Percentiles rank a stretch among this genome's conserved stretches.
Evolutionary conservation across 2,329 filamentous ascomycete genomes (phyloP).

Genomic region (Knoxdaviesia capensis): DNA sequence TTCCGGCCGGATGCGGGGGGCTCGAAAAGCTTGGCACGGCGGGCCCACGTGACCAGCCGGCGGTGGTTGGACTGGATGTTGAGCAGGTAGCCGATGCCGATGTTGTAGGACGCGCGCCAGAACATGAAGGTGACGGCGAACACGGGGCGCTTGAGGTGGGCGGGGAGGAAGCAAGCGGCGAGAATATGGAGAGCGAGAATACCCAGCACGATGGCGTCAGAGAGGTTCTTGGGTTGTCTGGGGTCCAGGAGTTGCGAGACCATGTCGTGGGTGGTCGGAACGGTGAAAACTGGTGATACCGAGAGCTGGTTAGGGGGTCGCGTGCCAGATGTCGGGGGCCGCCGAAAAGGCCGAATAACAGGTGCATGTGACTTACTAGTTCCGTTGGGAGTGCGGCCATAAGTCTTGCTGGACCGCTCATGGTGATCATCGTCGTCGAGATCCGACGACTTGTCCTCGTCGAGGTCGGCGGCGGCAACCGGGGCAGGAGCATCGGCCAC

Average conservation of each 20-base stretch:
- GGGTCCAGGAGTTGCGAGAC: constrained; percentile 92
- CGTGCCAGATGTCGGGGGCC: too few species aligned
- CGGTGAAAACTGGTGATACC: constrained; percentile 57
- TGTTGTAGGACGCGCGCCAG: constrained; percentile 85
- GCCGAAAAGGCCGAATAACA: too few species aligned
- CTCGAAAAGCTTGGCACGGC: constrained; percentile 71
- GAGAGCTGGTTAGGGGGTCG: too few species aligned
- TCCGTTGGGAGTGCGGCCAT: constrained; percentile 76
- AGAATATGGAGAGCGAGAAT: constrained; percentile 60
- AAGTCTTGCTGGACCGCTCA: constrained; percentile 46
- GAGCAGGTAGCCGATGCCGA: constrained; percentile 78
- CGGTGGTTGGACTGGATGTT: constrained; percentile 80
- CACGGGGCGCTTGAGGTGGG: constrained; percentile 46
- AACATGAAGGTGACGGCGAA: constrained; percentile 76
- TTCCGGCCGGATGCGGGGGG: constrained; percentile 63
- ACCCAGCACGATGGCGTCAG: constrained; percentile 60
- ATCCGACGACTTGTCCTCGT: constrained; percentile 1
- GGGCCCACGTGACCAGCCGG: constrained; percentile 71
- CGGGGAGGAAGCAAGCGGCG: constrained; percentile 53
- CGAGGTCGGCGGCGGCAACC: constrained; percentile 1
- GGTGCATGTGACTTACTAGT: constrained; percentile 37
- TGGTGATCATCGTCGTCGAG: constrained; percentile 38
- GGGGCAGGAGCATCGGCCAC: constrained; percentile 1
- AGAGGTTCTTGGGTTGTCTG: constrained; percentile 84
- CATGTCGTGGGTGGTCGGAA: constrained; percentile 96